Evolutionary conservation across 169 alveolate species (phyloP).

Genomic region (Perkinsus marinus): DNA sequence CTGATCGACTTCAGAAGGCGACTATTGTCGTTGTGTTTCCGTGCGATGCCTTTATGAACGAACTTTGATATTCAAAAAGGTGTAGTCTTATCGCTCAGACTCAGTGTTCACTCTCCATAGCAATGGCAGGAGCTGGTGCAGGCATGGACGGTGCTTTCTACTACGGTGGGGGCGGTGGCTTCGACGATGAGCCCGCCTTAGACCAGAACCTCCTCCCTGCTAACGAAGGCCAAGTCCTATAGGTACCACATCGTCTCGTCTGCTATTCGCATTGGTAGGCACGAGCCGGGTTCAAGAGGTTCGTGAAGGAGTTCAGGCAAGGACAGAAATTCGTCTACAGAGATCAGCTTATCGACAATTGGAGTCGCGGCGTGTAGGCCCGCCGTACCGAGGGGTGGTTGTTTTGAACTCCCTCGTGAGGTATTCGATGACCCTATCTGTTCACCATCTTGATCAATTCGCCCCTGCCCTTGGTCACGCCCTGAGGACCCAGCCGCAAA

Average conservation of each 20-base stretch:
- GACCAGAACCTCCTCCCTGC: neutral
- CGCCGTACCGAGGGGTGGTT: neutral
- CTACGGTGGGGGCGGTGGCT: neutral
- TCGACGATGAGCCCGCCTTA: neutral
- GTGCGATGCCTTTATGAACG: too few relatives aligned
- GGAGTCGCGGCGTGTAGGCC: neutral
- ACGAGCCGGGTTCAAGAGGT: neutral
- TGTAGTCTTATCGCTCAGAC: too few relatives aligned
- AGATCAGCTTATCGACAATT: neutral
- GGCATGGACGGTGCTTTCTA: neutral
- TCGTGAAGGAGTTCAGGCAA: neutral
- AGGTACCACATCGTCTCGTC: neutral
- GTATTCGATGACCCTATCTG: neutral
- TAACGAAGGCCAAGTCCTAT: neutral
- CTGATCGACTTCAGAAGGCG: too few relatives aligned
- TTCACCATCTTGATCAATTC: neutral
- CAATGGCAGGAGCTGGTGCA: neutral
- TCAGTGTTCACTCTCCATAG: too few relatives aligned
- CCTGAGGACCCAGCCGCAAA: neutral
- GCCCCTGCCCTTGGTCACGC: neutral
- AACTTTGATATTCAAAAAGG: too few relatives aligned
- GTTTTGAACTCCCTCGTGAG: neutral
- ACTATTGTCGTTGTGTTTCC: too few relatives aligned
- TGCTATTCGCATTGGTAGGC: neutral
- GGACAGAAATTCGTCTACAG: neutral